A percentile compares a stretch with the other conserved stretches of the same genome.
These are phyloP conservation scores for Metschnikowia aberdeeniae DNA, from an alignment of 805 yeast genomes.

Conservation along the genomic window DNA sequence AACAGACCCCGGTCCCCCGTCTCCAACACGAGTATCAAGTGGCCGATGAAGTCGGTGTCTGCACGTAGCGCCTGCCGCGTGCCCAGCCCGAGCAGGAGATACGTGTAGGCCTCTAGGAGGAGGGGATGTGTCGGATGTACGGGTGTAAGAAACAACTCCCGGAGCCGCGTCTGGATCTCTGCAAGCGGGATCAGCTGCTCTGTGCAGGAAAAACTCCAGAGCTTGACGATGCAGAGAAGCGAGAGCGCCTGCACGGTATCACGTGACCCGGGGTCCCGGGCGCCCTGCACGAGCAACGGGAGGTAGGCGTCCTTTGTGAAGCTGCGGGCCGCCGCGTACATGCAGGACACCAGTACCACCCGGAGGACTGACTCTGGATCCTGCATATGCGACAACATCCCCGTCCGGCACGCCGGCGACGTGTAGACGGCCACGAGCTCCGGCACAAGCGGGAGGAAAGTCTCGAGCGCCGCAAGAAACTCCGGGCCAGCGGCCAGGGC, in stretches of 20 bases:
- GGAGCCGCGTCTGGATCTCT: slow-evolving; percentile 7
- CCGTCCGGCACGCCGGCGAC: slow-evolving; percentile 8
- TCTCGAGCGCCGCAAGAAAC: slow-evolving; percentile 10
- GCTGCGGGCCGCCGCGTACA: slow-evolving; percentile 14
- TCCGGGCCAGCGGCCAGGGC: not conserved
- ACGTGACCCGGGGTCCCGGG: not conserved
- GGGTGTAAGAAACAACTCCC: slow-evolving; percentile 2
- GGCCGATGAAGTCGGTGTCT: slow-evolving; percentile 11
- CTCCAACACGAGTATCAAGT: slow-evolving; percentile 13
- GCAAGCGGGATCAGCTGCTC: slow-evolving; percentile 15
- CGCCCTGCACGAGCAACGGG: slow-evolving; percentile 13
- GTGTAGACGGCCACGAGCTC: slow-evolving; percentile 12
- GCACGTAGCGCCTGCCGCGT: slow-evolving; percentile 10
- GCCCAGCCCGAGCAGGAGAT: slow-evolving; percentile 13
- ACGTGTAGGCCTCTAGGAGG: slow-evolving; percentile 14
- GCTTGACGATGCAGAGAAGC: slow-evolving; percentile 16
- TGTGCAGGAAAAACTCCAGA: slow-evolving; percentile 18
- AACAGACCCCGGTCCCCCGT: slow-evolving; percentile 15
- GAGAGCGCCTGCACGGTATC: slow-evolving; percentile 9
- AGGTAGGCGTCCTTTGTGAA: slow-evolving; percentile 15
- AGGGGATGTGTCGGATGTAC: not conserved
- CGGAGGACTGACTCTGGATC: slow-evolving; percentile 10
- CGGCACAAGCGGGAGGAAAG: slow-evolving; percentile 14
- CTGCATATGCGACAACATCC: slow-evolving; percentile 4
- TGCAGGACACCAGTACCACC: slow-evolving; percentile 15